Conservation (phyloP, 78 protist genomes). For the Chrysochromulina parva region DNA sequence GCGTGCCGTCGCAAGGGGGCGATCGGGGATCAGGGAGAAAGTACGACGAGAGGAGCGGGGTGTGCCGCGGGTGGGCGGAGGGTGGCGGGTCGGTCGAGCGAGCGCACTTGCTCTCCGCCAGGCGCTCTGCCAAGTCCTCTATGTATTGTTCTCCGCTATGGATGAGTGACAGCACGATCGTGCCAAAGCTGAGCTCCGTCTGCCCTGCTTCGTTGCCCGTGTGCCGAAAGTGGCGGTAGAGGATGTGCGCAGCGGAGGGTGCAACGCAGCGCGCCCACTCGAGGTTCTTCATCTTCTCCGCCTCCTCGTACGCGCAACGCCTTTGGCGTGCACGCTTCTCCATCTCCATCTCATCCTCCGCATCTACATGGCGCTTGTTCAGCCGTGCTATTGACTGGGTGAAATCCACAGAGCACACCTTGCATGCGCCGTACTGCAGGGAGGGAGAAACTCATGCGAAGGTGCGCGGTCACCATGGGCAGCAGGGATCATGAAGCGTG, state of each 20-base stretch:
- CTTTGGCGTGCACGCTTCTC: not conserved
- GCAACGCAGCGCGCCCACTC: conserved; percentile 1
- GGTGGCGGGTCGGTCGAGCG: no score
- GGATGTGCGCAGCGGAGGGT: conserved; percentile 2
- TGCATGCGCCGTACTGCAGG: not conserved
- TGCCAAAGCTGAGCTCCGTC: not conserved
- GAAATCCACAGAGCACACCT: not conserved
- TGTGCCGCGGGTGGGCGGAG: no score
- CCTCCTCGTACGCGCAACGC: not conserved
- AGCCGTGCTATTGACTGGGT: no score
- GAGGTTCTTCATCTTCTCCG: not conserved
- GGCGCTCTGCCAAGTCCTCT: not conserved
- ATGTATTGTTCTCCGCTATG: not conserved
- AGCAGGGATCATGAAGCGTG: no score
- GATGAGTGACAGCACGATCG: not conserved
- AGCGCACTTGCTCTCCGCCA: not conserved
- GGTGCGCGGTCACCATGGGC: no score
- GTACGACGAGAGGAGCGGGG: no score
- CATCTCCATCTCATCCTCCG: not conserved
- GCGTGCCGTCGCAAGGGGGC: no score
- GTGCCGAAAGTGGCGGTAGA: not conserved
- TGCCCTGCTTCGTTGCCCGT: not conserved
- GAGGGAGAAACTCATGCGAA: no score
- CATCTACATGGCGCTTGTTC: no score
- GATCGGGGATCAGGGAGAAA: no score